Base-by-base conservation (phyloP, 441 rosid genomes). In the Populus tomentosa region DNA sequence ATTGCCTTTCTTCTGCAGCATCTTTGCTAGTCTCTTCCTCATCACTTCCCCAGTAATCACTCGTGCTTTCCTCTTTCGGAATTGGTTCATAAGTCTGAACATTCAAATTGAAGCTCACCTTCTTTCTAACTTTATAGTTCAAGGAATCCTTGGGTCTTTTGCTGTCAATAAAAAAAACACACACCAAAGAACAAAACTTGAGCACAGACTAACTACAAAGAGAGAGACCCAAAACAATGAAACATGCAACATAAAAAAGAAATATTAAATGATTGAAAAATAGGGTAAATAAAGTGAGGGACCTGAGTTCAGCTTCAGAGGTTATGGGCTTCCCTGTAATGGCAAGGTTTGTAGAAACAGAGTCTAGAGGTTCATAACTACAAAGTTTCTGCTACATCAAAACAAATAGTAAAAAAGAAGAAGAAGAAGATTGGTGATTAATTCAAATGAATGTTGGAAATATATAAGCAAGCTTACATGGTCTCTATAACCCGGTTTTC, bases 91-190 rank as follows among this genome's bases (percentile, higher is more conserved):
- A 89, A 16, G 93, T 88, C 84, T 83, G 82, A 71, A 96, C 89
- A 80, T 90, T 73, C 65, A 88, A 77, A 80, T 92, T 92, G 69
- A 94, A 96, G 10, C 96, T 93, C 23, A 96, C 99, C 85, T 89
- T 94, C 88, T 90, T 94, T 64, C 80, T 73, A 78, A 80, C 65
- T 81, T 77, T 81, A 71, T 69, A 79, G 69, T 90, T 85, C 75
- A 78, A 85, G 69, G 85, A 84, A 79, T 84, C 89, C 87, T 76
- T 82, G 13, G 79, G 65, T 80, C 84, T 82, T 70, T 71, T 78
- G 64, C 90, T 90, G 84, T 73, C 73, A 38, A 38, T 46, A 64
- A 32, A 62, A 10, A 36, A 14, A 10, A 4, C 4, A 40, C 59
- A 77, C 30, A 78, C 42, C 68, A 53, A 61, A 61, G 26, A 61